A percentile compares a stretch with the other conserved stretches of the same genome.
Conservation (phyloP, 805 yeast species). For the Barnettozyma sucrosica region DNA sequence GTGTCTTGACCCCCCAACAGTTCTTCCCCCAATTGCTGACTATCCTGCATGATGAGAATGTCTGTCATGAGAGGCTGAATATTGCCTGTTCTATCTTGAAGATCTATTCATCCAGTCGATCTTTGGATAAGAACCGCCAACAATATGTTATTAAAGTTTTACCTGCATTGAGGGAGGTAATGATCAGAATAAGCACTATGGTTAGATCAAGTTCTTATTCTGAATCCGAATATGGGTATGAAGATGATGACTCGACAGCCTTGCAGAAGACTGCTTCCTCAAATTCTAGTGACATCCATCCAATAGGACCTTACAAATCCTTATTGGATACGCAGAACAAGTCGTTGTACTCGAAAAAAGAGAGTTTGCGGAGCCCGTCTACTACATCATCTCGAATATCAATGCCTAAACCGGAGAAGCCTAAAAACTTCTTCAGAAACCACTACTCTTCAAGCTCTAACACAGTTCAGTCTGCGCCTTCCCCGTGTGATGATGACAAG, state of each 20-base stretch:
- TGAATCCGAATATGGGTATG: slow-evolving; percentile 13
- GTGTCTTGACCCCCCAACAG: slow-evolving; percentile 18
- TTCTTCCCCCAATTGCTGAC: slow-evolving; percentile 18
- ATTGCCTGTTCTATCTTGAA: slow-evolving; percentile 34
- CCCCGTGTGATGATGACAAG: slow-evolving; percentile 12
- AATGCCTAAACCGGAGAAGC: slow-evolving; percentile 24
- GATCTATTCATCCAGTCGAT: slow-evolving; percentile 28
- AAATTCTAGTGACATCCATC: slow-evolving; percentile 15
- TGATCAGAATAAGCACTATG: slow-evolving; percentile 18
- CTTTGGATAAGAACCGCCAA: slow-evolving; percentile 22
- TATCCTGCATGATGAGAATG: slow-evolving; percentile 26
- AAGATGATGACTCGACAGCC: slow-evolving; percentile 16
- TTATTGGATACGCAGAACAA: slow-evolving; percentile 4
- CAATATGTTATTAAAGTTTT: slow-evolving; percentile 25
- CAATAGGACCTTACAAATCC: slow-evolving; percentile 9
- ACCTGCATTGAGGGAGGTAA: slow-evolving; percentile 27
- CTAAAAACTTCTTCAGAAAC: slow-evolving; percentile 22
- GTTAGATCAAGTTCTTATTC: slow-evolving; percentile 16
- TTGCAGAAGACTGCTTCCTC: slow-evolving; percentile 17
- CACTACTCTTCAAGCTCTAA: slow-evolving; percentile 18
- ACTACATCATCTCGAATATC: slow-evolving; percentile 18
- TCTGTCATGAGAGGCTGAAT: slow-evolving; percentile 28
- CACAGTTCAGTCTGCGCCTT: slow-evolving; percentile 6
- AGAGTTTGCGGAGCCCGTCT: slow-evolving; percentile 13
- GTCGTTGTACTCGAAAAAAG: slow-evolving; percentile 2